phyloP scores from a whole-genome alignment of 139 green algal genomes.

The Parachlorella kessleri region DNA sequence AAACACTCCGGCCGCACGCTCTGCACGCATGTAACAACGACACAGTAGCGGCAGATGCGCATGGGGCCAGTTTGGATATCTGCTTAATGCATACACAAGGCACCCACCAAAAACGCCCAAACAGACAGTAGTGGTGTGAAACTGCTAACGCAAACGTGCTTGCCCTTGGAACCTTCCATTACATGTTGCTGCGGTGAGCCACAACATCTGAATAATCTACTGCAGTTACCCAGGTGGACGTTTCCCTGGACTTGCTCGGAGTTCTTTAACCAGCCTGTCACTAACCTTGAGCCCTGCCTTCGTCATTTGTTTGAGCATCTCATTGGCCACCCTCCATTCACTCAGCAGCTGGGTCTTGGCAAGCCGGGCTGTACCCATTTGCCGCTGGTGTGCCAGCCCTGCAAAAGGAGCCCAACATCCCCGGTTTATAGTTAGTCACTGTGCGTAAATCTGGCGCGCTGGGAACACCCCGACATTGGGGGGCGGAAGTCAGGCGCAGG shows the following conservation, averaged over 20 bases:
- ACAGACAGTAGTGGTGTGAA: not conserved
- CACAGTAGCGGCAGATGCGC: too few species aligned
- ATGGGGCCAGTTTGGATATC: too few species aligned
- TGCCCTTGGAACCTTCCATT: not conserved
- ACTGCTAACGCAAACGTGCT: not conserved
- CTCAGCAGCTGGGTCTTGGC: not conserved
- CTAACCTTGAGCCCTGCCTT: constrained; percentile 20
- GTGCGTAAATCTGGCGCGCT: too few species aligned
- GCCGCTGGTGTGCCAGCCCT: not conserved
- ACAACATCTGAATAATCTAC: not conserved
- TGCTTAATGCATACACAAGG: too few species aligned
- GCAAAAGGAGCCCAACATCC: too few species aligned
- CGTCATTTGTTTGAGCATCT: constrained; percentile 20
- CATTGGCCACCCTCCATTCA: constrained; percentile 29
- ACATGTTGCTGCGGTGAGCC: not conserved
- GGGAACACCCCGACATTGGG: not conserved
- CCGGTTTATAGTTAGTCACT: too few species aligned
- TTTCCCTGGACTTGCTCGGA: too few species aligned
- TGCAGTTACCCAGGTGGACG: too few species aligned
- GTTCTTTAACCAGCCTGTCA: not conserved
- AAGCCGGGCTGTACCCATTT: not conserved
- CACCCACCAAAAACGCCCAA: too few species aligned
- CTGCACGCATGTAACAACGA: too few species aligned
- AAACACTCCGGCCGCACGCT: constrained; percentile 19
- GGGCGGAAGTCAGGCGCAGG: not conserved